Base-by-base conservation (phyloP, 192 early-diverging fungal genomes). In the Mortierella claussenii region DNA sequence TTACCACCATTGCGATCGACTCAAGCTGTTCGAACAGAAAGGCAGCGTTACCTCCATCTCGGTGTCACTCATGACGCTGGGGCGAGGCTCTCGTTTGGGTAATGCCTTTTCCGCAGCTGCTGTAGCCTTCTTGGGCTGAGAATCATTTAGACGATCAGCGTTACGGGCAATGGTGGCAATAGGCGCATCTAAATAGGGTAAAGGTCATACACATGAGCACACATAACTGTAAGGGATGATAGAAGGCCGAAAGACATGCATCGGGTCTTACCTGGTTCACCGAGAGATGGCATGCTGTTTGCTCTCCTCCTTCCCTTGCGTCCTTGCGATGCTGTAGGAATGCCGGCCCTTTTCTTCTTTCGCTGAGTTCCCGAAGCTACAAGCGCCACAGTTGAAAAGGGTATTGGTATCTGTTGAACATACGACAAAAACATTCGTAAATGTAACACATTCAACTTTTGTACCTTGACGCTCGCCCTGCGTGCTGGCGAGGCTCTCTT, bases 51-150 rank as follows among this genome's bases (percentile, higher is more conserved):
- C 83, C 74, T 89, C 88, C 58, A 89, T 81, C 56, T 88, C 88
- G n/a, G 85, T 89, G 52, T 89, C 88, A 42, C 86, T 87, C 48
- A 86, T 71, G 9, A 86, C 84, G 34, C 64, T 82, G 34, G 60
- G 56, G 28, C 70, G 52, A 21, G 42, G 27, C 53, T 51, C 47
- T 0, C 58, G 57, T 43, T 65, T 75, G 2, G 63, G 60, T n/a
- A n/a, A n/a, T 10, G 50, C 2, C 23, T 23, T 37, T 32, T 65
- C 65, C 33, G 46, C 27, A 11, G 21, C 34, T 31, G 43, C 54
- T 24, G 26, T 42, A 32, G 42, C 44, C 26, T 64, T 73, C 36
- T 60, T 66, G 45, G 40, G 62, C 31, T 63, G 52, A 28, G 52
- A 46, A 4, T 78, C 59, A 23, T 50, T 47, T 33, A 50, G 65